Evolutionary conservation across 2,329 filamentous ascomycete genomes (phyloP).

Genomic region (Fusarium ramigenum): DNA sequence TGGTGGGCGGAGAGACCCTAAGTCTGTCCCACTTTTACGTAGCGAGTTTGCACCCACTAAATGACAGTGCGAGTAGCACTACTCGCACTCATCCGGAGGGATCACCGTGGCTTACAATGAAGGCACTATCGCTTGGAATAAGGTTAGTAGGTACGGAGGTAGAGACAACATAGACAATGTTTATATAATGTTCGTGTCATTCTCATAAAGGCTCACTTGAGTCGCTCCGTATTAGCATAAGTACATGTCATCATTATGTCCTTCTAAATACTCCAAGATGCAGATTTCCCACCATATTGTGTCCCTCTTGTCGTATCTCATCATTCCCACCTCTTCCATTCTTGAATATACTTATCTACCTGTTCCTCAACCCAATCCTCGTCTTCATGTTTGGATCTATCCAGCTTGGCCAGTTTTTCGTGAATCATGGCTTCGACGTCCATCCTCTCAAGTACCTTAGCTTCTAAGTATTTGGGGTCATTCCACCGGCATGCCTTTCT

Average conservation of each 20-base stretch:
- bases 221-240: constrained; percentile 28
- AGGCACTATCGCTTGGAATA: not conserved
- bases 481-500: constrained; percentile 70
- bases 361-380: constrained; percentile 54
- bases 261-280: constrained; percentile 32
- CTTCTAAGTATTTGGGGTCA: constrained; percentile 71
- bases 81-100: not conserved
- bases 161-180: not conserved
- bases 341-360: constrained; percentile 59
- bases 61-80: not conserved
- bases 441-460: constrained; percentile 66
- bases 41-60: constrained; percentile 35
- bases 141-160: not conserved
- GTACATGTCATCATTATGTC: constrained; percentile 34
- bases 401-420: constrained; percentile 59
- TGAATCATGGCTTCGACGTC: constrained; percentile 68
- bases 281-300: constrained; percentile 13
- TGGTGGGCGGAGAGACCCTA: constrained; percentile 54
- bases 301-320: not conserved
- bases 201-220: constrained; percentile 28
- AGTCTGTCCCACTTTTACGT: constrained; percentile 43
- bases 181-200: constrained; percentile 23
- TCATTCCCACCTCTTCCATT: constrained; percentile 69
- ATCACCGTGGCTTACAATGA: not conserved
- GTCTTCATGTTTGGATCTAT: constrained; percentile 47